phyloP scores from a whole-genome alignment of 139 green algal species.

The Auxenochlorella pyrenoidosa region DNA sequence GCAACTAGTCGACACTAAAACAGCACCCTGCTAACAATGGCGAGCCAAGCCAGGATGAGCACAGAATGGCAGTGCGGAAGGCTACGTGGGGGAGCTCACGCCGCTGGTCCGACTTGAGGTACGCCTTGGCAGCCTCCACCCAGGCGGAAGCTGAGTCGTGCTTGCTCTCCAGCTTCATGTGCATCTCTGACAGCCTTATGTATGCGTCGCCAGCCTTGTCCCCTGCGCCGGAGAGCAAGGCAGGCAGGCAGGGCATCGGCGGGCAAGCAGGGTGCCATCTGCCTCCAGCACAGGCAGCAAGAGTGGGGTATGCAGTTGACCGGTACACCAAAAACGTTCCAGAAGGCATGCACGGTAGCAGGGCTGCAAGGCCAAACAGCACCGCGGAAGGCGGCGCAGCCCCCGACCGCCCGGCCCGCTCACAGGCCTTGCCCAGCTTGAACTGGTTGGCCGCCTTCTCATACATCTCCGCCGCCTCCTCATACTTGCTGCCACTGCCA shows the following conservation, averaged over 20 bases:
- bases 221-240: constrained; percentile 51
- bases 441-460: constrained; percentile 95
- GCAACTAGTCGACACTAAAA: too few relatives aligned
- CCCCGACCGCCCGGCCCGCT: not conserved
- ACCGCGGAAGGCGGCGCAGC: not conserved
- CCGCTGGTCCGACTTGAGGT: constrained; percentile 77
- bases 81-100: constrained; percentile 12
- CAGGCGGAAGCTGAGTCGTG: constrained; percentile 87
- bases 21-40: too few relatives aligned
- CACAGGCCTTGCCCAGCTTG: constrained; percentile 93
- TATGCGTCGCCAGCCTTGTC: constrained; percentile 82
- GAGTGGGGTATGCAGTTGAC: not conserved
- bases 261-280: not conserved
- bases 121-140: constrained; percentile 89
- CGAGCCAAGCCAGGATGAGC: too few relatives aligned
- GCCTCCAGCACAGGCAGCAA: not conserved
- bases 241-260: not conserved
- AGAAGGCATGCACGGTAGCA: not conserved
- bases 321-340: too few relatives aligned
- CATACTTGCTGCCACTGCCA: constrained; percentile 83
- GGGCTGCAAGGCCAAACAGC: not conserved
- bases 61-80: too few relatives aligned
- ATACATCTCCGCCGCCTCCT: constrained; percentile 93
- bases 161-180: constrained; percentile 90
- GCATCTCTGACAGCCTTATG: constrained; percentile 79